Evolutionary conservation across 805 yeast species (phyloP).

Genomic region (Saccharomyces kudriavzevii): DNA sequence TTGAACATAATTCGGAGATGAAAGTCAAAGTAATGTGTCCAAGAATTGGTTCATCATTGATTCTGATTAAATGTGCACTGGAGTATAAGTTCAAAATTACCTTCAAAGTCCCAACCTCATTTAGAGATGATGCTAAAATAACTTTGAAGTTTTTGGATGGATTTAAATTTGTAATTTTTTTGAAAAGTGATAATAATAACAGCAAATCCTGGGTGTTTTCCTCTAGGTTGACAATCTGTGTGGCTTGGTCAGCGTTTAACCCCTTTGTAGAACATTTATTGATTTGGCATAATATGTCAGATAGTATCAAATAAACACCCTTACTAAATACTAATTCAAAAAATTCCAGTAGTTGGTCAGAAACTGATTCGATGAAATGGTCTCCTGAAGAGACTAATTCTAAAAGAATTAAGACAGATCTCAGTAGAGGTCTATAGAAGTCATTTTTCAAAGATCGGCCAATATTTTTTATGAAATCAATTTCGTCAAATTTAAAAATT

Average conservation of each 20-base stretch:
- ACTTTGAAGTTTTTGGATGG: conserved; percentile 41
- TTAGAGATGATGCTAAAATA: conserved; percentile 45
- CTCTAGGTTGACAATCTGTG: conserved; percentile 24
- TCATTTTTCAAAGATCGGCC: conserved; percentile 32
- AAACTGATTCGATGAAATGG: conserved; percentile 38
- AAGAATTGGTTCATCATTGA: conserved; percentile 56
- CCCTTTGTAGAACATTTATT: conserved; percentile 31
- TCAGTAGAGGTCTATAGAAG: conserved; percentile 50
- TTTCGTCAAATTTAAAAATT: conserved; percentile 40
- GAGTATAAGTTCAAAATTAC: conserved; percentile 60
- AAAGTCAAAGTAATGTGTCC: conserved; percentile 66
- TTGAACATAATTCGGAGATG: conserved; percentile 57
- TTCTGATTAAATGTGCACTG: conserved; percentile 51
- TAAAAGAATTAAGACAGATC: conserved; percentile 46
- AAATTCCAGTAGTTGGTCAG: conserved; percentile 46
- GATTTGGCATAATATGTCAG: conserved; percentile 51
- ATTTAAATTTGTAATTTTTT: conserved; percentile 44
- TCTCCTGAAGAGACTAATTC: conserved; percentile 36
- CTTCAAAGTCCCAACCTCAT: conserved; percentile 52
- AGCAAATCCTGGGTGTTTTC: conserved; percentile 58
- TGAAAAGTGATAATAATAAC: conserved; percentile 55
- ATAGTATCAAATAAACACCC: conserved; percentile 53
- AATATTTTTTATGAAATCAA: conserved; percentile 40
- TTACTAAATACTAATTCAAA: conserved; percentile 57
- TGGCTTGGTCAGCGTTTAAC: conserved; percentile 23